phyloP scores from a whole-genome alignment of 2,329 filamentous ascomycete genomes.

The Cytospora paraplurivora region DNA sequence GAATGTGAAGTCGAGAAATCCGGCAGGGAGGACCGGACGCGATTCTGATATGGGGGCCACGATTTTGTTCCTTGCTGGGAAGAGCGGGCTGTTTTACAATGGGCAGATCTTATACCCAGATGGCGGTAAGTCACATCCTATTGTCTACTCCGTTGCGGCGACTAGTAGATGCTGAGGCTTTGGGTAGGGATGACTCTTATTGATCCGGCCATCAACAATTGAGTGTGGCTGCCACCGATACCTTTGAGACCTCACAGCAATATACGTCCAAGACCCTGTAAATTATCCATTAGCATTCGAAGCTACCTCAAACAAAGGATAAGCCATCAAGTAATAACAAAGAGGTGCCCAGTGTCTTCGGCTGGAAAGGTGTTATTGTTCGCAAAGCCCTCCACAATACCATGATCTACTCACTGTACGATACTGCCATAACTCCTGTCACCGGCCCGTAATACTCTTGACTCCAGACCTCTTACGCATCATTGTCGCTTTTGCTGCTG shows the following conservation, averaged over 20 bases:
- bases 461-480: too few relatives aligned
- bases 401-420: too few relatives aligned
- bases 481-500: too few relatives aligned
- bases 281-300: too few relatives aligned
- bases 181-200: background rate
- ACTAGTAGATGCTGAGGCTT: background rate
- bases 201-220: background rate
- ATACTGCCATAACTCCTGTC: too few relatives aligned
- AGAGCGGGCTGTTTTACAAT: conserved; percentile 54
- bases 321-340: too few relatives aligned
- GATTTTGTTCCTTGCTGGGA: conserved; percentile 52
- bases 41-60: conserved; percentile 55
- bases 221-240: background rate
- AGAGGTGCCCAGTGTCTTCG: too few relatives aligned
- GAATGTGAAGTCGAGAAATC: conserved; percentile 45
- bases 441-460: too few relatives aligned
- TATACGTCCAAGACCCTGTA: too few relatives aligned
- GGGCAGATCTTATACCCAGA: conserved; percentile 56
- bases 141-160: background rate
- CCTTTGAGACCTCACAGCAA: background rate
- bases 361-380: too few relatives aligned
- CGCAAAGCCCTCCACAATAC: too few relatives aligned
- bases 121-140: conserved; percentile 38
- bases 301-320: too few relatives aligned
- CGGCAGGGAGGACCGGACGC: conserved; percentile 44